These are phyloP conservation scores for Prunus yedoensis DNA, from an alignment of 331 rosid genomes.

Conservation along the genomic window DNA sequence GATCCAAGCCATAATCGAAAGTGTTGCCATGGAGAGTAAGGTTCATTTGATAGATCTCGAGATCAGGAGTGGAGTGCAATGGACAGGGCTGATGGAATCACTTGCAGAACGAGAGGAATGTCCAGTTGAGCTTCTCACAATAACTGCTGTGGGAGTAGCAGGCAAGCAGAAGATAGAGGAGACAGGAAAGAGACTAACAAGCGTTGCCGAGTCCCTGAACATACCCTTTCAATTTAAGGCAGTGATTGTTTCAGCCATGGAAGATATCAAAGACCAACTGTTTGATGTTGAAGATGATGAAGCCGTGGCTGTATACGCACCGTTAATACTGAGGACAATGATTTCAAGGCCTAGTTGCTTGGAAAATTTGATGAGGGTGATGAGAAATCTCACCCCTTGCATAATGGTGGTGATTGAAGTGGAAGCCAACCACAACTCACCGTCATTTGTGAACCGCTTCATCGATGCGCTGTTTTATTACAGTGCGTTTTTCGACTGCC, in stretches of 20 bases:
- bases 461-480: conserved; percentile 54
- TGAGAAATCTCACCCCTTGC: conserved; percentile 52
- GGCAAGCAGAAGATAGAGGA: conserved; percentile 30
- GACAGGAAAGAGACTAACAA: conserved; percentile 47
- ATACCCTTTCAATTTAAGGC: conserved; percentile 53
- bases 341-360: conserved; percentile 48
- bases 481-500: conserved; percentile 54
- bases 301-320: conserved; percentile 50
- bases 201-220: conserved; percentile 60
- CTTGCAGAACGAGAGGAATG: conserved; percentile 38
- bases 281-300: conserved; percentile 52
- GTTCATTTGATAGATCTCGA: conserved; percentile 70
- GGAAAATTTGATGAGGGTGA: conserved; percentile 62
- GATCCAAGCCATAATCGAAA: conserved; percentile 61
- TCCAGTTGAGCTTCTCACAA: conserved; percentile 43
- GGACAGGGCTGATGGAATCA: conserved; percentile 64
- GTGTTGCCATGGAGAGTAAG: conserved; percentile 37
- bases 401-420: conserved; percentile 61
- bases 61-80: conserved; percentile 54
- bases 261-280: conserved; percentile 44
- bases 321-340: conserved; percentile 46
- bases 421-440: conserved; percentile 60
- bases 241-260: conserved; percentile 43
- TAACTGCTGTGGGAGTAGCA: conserved; percentile 49
- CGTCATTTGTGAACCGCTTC: conserved; percentile 68